phyloP scores from a whole-genome alignment of 108 stramenopile genomes.

The Fragilariopsis cylindrus region DNA sequence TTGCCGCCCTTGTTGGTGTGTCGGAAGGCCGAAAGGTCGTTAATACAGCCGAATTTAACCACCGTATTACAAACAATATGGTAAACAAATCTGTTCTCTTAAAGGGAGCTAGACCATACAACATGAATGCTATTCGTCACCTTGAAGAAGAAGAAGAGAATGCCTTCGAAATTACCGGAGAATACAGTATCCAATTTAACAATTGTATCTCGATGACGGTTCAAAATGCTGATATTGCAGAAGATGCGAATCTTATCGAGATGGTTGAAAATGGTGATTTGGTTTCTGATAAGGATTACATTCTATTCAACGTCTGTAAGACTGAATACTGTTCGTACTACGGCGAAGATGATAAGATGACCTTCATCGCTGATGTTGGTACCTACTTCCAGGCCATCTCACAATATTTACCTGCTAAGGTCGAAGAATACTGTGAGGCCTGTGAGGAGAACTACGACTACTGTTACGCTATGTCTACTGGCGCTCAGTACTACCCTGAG shows the following conservation, averaged over 20 bases:
- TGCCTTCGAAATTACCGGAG: constrained; percentile 19
- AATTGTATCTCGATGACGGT: constrained; percentile 22
- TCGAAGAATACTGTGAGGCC: constrained; percentile 50
- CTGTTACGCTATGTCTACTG: constrained; percentile 32
- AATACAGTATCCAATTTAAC: constrained; percentile 31
- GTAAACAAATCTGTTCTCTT: constrained; percentile 18
- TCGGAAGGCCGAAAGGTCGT: constrained; percentile 26
- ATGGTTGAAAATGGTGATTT: constrained; percentile 33
- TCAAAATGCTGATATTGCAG: constrained; percentile 28
- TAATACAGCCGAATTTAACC: constrained; percentile 12
- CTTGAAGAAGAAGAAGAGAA: constrained; percentile 26
- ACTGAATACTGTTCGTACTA: constrained; percentile 46
- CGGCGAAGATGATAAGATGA: constrained; percentile 37
- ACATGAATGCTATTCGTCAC: constrained; percentile 24
- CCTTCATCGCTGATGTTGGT: constrained; percentile 55
- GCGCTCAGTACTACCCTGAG: constrained; percentile 23
- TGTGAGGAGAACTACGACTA: constrained; percentile 55
- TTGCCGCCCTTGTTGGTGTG: constrained; percentile 40
- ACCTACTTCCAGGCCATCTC: constrained; percentile 53
- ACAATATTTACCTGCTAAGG: constrained; percentile 44
- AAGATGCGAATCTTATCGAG: constrained; percentile 34
- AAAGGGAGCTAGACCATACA: constrained; percentile 7
- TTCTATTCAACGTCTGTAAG: constrained; percentile 61
- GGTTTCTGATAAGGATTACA: constrained; percentile 54
- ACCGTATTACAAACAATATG: not conserved